Evolutionary conservation across 176 grass and related monocot species (phyloP), one percentile per base, ranked within the genome.

Genomic region (Coix lacrymajobi): DNA sequence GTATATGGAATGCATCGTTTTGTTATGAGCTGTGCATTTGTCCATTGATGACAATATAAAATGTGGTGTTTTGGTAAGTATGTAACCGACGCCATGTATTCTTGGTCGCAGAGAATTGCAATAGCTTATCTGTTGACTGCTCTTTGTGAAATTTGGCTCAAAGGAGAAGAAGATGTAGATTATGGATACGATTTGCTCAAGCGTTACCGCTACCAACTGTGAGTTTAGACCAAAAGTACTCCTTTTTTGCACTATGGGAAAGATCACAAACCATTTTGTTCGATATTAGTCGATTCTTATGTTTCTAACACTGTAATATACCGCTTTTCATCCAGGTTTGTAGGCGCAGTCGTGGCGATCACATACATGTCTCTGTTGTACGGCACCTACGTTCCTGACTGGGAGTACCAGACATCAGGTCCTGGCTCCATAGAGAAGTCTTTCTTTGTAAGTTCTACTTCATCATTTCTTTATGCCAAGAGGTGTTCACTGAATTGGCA

Each of bases 111-210:
- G 95, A 94, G 95, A 90, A 97, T 97, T 48, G 95, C 95, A 62
- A 84, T 94, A 79, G 88, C 88, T 67, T 97, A 97, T 81, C 76
- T 97, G 28, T 77, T 91, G 38, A 89, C 90, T 46, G 95, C 92
- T 26, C 63, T 92, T 0, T 97, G 92, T 67, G 92, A 97, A 90
- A 97, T 97, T 61, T 97, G 95, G 95, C 90, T 97, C 49, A 84
- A 87, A 79, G 82, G 85, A 63, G 73, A 86, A 34, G 87, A 78
- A 51, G 77, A 90, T 32, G 74, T 78, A 20, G 61, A 83, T 81
- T 86, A 81, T 85, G 88, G 88, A 79, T 44, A 77, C 26, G 73
- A 73, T 81, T 86, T 97, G 46, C 61, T 90, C 48, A 94, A 86
- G 86, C 88, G 77, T 87, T 91, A 94, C 71, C 80, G 77, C 44